phyloP scores from a whole-genome alignment of 148 eudicot genomes.

The Dianthus caryophyllus region DNA sequence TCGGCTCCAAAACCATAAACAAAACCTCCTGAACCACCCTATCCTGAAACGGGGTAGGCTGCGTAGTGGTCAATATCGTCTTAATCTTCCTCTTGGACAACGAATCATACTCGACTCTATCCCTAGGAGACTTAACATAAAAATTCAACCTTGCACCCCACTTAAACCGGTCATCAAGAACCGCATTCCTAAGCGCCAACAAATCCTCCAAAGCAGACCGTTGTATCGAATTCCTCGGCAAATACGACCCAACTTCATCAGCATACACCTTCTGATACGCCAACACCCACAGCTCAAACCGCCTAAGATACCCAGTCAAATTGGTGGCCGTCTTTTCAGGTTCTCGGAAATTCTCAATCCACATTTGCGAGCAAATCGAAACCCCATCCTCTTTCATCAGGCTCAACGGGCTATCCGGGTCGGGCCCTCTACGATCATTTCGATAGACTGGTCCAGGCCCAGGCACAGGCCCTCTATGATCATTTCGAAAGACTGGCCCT shows the following conservation, averaged over 20 bases:
- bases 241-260: conserved; percentile 75
- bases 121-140: conserved; percentile 72
- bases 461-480: conserved; percentile 34
- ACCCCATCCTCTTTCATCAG: conserved; percentile 89
- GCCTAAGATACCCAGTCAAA: conserved; percentile 54
- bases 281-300: conserved; percentile 87
- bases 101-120: conserved; percentile 72
- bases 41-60: conserved; percentile 76
- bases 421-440: conserved; percentile 30
- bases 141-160: conserved; percentile 91
- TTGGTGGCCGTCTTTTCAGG: conserved; percentile 55
- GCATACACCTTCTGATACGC: conserved; percentile 93
- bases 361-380: conserved; percentile 58
- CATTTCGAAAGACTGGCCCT: conserved; percentile 18
- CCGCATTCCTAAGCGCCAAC: conserved; percentile 76
- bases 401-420: conserved; percentile 81
- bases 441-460: too few relatives aligned
- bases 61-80: conserved; percentile 71
- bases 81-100: conserved; percentile 85
- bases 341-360: conserved; percentile 78
- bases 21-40: conserved; percentile 88
- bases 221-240: conserved; percentile 68
- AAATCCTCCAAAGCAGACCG: conserved; percentile 64
- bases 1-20: conserved; percentile 85
- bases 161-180: conserved; percentile 72